These are phyloP conservation scores for Colletotrichum scovillei DNA, from an alignment of 2,329 filamentous ascomycete species.

Conservation along the genomic window DNA sequence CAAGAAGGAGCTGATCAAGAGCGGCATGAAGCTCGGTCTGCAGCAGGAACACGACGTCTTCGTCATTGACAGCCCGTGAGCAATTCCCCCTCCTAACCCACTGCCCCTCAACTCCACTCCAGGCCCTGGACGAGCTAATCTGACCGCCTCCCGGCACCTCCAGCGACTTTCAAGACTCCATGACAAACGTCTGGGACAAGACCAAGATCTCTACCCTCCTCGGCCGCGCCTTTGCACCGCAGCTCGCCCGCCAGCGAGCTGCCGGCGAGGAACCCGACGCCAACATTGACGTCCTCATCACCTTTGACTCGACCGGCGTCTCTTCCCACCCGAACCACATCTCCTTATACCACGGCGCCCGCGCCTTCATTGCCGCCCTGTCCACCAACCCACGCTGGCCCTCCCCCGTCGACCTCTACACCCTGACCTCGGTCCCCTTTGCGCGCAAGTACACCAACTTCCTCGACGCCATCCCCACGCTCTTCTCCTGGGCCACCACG, in stretches of 20 bases:
- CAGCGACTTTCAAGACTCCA: conserved; percentile 86
- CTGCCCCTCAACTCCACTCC: background rate
- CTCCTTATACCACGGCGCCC: conserved; percentile 85
- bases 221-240: conserved; percentile 78
- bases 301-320: conserved; percentile 86
- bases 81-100: conserved; percentile 34
- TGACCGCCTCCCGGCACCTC: background rate
- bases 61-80: conserved; percentile 82
- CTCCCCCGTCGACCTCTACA: conserved; percentile 86
- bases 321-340: conserved; percentile 95
- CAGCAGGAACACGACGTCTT: conserved; percentile 82
- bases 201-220: conserved; percentile 77
- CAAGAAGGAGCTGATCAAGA: conserved; percentile 85
- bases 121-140: conserved; percentile 9
- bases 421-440: conserved; percentile 78
- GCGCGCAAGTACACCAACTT: conserved; percentile 85
- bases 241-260: conserved; percentile 54
- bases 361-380: conserved; percentile 75
- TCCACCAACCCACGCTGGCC: conserved; percentile 72
- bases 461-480: conserved; percentile 79
- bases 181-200: conserved; percentile 82
- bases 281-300: conserved; percentile 84
- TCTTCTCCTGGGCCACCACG: conserved; percentile 65
- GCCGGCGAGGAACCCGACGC: conserved; percentile 53
- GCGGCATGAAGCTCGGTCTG: conserved; percentile 81